Conservation (phyloP, 768 basidiomycete genomes). For the Leccinum barrowsii region DNA sequence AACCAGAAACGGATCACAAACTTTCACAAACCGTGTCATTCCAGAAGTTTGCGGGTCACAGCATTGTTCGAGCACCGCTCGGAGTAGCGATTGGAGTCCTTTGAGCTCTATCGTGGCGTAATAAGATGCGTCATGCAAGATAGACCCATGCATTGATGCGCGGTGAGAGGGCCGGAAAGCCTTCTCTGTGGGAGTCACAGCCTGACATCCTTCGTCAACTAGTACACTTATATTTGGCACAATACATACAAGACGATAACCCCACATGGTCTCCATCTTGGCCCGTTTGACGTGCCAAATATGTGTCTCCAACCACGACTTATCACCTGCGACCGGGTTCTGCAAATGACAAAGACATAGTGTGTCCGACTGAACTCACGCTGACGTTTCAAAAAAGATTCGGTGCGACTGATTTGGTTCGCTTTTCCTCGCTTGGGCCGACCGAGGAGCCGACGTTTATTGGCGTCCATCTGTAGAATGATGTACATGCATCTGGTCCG, state of each 20-base stretch:
- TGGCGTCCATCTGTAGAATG: constrained; percentile 48
- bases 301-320: constrained; percentile 94
- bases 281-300: constrained; percentile 97
- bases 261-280: constrained; percentile 93
- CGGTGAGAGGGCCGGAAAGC: constrained; percentile 89
- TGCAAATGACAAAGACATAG: not conserved
- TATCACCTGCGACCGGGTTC: constrained; percentile 52
- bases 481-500: constrained; percentile 28
- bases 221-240: not conserved
- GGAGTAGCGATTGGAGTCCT: constrained; percentile 57
- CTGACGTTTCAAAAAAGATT: constrained; percentile 67
- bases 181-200: constrained; percentile 86
- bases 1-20: not conserved
- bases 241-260: constrained; percentile 70
- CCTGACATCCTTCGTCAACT: constrained; percentile 38
- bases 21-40: constrained; percentile 48
- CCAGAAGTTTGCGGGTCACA: constrained; percentile 69
- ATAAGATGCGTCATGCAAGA: constrained; percentile 91
- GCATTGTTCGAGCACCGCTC: constrained; percentile 46
- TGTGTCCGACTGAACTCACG: constrained; percentile 39
- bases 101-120: constrained; percentile 69
- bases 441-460: constrained; percentile 39
- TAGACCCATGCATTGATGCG: constrained; percentile 79
- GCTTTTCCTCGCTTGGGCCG: constrained; percentile 63
- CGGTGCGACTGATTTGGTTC: constrained; percentile 55